Evolutionary conservation across 225 moss, liverwort and hornwort species (phyloP).

Genomic region (Pseudisothecium myosuroides): DNA sequence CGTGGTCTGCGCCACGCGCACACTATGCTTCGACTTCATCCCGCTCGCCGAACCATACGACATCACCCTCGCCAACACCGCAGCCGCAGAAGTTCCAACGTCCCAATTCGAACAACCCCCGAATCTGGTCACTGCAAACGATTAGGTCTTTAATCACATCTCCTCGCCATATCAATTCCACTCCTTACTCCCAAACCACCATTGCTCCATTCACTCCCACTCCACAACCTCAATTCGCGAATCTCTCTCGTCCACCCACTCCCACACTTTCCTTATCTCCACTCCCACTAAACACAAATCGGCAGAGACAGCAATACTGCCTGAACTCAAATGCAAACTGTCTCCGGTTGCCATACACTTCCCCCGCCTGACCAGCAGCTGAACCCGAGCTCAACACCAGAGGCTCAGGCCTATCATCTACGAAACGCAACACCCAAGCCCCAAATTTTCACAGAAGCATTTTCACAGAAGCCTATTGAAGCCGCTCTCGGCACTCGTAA

Average conservation of each 20-base stretch:
- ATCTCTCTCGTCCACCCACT: background rate
- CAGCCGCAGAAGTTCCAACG: background rate
- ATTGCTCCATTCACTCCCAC: background rate
- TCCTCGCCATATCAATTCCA: background rate
- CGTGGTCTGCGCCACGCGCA: slow-evolving; percentile 37
- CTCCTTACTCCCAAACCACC: background rate
- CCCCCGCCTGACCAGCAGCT: background rate
- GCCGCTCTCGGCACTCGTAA: background rate
- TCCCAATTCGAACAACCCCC: background rate
- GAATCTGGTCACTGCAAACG: background rate
- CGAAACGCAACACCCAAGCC: background rate
- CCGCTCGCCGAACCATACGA: background rate
- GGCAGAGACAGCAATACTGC: background rate
- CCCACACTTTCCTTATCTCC: background rate
- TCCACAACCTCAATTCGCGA: background rate
- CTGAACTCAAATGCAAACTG: background rate
- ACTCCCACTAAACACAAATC: background rate
- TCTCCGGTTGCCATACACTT: background rate
- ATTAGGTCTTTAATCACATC: background rate
- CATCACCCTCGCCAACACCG: slow-evolving; percentile 7
- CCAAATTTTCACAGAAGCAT: background rate
- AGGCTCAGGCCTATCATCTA: background rate
- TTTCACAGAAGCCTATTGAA: background rate
- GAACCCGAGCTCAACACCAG: background rate
- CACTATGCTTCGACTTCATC: slow-evolving; percentile 35